Evolutionary conservation across 176 grass and related monocot genomes (phyloP).

Genomic region (Eleusine coracana): DNA sequence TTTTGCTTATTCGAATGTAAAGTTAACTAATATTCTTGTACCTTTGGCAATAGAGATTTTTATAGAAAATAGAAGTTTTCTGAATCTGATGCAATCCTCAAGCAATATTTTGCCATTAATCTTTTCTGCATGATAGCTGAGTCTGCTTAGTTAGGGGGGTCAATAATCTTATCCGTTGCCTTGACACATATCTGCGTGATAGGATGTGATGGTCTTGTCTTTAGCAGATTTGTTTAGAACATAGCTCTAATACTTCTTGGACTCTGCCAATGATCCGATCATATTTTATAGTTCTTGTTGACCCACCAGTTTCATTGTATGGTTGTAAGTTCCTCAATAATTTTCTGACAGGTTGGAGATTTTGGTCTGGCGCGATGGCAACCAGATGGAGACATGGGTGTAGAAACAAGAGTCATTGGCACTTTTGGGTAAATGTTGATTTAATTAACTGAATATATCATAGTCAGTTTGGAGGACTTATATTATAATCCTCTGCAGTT

Average conservation of each 20-base stretch:
- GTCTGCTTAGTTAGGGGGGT: neutral
- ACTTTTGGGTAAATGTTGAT: constrained; percentile 81
- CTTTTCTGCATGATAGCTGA: constrained; percentile 2
- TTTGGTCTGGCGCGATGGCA: constrained; percentile 97
- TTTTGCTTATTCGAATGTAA: constrained; percentile 14
- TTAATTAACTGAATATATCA: neutral
- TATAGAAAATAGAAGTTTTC: constrained; percentile 5
- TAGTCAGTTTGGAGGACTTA: neutral
- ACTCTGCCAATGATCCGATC: constrained; percentile 6
- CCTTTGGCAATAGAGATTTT: neutral
- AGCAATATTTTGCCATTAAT: constrained; percentile 12
- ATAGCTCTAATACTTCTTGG: neutral
- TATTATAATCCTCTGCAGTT: constrained; percentile 48
- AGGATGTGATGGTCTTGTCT: neutral
- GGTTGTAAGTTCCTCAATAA: constrained; percentile 24
- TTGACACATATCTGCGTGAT: neutral
- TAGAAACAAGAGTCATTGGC: constrained; percentile 96
- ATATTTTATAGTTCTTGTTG: constrained; percentile 26
- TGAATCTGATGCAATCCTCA: constrained; percentile 29
- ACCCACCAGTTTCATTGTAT: constrained; percentile 16
- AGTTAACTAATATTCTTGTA: neutral
- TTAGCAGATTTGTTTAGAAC: constrained; percentile 2
- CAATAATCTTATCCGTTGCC: constrained; percentile 4
- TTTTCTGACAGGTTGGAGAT: constrained; percentile 79
- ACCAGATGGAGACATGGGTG: constrained; percentile 92